These are phyloP conservation scores for Ophiostoma montium DNA, from an alignment of 2,329 filamentous ascomycete species.

Conservation along the genomic window DNA sequence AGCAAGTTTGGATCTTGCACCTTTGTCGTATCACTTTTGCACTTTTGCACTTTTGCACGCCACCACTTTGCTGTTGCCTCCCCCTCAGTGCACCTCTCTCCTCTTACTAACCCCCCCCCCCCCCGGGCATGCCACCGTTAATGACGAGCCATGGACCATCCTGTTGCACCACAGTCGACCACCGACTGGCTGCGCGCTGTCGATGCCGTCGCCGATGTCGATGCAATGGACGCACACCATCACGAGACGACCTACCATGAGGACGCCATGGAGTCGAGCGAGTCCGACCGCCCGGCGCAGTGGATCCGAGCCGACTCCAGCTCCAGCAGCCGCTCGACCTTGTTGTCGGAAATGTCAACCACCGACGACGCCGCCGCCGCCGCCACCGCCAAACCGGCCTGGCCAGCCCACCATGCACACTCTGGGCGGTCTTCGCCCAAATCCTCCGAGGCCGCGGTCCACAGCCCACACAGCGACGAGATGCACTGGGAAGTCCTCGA, in stretches of 20 bases:
- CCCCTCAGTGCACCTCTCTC: neutral
- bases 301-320: constrained; percentile 21
- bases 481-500: constrained; percentile 32
- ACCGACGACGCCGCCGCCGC: constrained; percentile 13
- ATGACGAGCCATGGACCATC: constrained; percentile 33
- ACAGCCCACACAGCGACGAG: constrained; percentile 18
- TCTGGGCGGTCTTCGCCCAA: neutral
- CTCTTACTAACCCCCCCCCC: neutral
- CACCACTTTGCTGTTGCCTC: no score
- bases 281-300: constrained; percentile 22
- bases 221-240: neutral
- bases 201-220: neutral
- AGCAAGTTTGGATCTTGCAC: no score
- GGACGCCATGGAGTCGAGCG: constrained; percentile 18
- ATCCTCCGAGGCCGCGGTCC: neutral
- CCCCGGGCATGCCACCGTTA: constrained; percentile 28
- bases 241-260: constrained; percentile 16
- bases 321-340: constrained; percentile 18
- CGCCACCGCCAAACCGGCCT: constrained; percentile 1
- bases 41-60: neutral
- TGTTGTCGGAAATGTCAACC: constrained; percentile 20
- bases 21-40: no score
- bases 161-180: constrained; percentile 18
- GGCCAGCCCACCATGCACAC: no score
- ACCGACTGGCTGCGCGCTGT: neutral